Evolutionary conservation across 225 moss, liverwort and hornwort species (phyloP), one percentile per base, ranked within the genome.

Genomic region (Asterella californica): DNA sequence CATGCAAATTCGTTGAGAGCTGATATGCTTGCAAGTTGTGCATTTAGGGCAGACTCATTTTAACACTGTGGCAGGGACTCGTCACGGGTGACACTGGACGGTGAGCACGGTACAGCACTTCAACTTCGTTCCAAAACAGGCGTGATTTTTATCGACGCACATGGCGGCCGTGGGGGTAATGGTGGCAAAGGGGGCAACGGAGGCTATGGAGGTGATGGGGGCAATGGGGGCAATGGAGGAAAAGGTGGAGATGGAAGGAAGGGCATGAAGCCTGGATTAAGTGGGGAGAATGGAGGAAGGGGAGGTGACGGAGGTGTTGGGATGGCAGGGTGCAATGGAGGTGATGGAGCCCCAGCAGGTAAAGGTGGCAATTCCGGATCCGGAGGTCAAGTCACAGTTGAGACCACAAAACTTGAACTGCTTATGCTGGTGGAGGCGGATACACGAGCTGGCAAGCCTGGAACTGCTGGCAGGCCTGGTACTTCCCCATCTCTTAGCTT

Each of bases 331-430:
- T 82, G 78, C 15, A n/a, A 27, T 18, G 87, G 88, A 55, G 75
- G 46, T 83, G 85, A 83, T 67, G 85, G 85, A 65, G 42, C 78
- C 45, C 22, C 81, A 52, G 79, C 85, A 63, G 85, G 88, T 18
- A 85, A 85, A 80, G 88, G 88, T 77, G 85, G 88, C 48, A 85
- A 85, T 81, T 83, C 88, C 37, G 88, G 88, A 60, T 67, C 80
- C 73, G 84, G 87, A 82, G 85, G 87, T 50, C 70, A 77, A 30
- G 85, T 88, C 60, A 85, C 81, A n/a, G 75, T 88, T 63, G 82
- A 88, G 70, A 83, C 88, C 48, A 81, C 71, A 30, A 79, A 83
- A 65, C 70, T 83, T 47, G 80, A 81, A 73, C 61, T 88, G 63
- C 81, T 88, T 24, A 88, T 88, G 88, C 83, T 88, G 32, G 80